Conservation (phyloP, 1,139 yeast species). For the Yamadazyma trypodendri region DNA sequence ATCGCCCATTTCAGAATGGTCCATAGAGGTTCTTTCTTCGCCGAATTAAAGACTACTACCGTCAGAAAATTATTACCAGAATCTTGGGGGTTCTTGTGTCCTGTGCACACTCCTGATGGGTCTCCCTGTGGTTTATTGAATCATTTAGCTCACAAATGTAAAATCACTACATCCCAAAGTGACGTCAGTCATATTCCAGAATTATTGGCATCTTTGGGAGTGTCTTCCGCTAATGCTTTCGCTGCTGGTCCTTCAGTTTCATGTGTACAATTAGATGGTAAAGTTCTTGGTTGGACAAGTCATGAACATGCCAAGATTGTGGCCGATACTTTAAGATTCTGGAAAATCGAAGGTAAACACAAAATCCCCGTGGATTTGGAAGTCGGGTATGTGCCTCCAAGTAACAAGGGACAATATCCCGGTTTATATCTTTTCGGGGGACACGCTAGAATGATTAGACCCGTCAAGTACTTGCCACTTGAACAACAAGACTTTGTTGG, state of each 20-base stretch:
- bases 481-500: conserved; percentile 86
- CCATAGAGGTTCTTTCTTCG: conserved; percentile 99
- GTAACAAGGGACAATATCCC: conserved; percentile 94
- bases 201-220: conserved; percentile 74
- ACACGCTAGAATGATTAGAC: conserved; percentile 93
- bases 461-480: conserved; percentile 85
- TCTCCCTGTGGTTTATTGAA: conserved; percentile 98
- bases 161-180: conserved; percentile 71
- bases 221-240: conserved; percentile 69
- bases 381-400: conserved; percentile 94
- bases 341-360: conserved; percentile 84
- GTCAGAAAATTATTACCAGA: conserved; percentile 96
- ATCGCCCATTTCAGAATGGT: conserved; percentile 98
- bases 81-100: conserved; percentile 98
- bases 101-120: conserved; percentile 99
- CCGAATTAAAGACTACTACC: conserved; percentile 95
- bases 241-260: conserved; percentile 87
- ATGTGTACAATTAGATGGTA: conserved; percentile 93
- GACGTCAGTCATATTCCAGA: conserved; percentile 74
- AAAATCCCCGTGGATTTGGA: conserved; percentile 84
- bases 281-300: conserved; percentile 89
- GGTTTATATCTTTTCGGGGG: conserved; percentile 92
- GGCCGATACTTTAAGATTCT: conserved; percentile 85
- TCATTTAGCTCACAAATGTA: conserved; percentile 94
- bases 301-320: conserved; percentile 84